Evolutionary conservation across 257 asterid genomes (phyloP), one percentile per base, ranked within the genome.

Genomic region (Perilla frutescens): DNA sequence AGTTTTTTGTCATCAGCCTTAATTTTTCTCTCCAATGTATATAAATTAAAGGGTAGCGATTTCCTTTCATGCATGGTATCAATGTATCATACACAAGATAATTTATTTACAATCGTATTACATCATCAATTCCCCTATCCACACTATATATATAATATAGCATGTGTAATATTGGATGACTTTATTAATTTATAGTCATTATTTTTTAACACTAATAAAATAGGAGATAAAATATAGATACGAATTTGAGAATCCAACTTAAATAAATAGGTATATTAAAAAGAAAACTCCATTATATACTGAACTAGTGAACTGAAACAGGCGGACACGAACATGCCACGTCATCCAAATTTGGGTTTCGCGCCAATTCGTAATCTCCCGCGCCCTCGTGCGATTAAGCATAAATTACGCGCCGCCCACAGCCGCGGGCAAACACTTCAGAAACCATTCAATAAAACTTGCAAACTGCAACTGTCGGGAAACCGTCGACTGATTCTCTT

Each of bases 281-380:
- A 34, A 34, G 37, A 34, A 34, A 34, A 34, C 37, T 1, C 37
- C 0, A 34, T 2, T 34, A 34, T 34, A 34, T 34, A 2, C 3
- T 34, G 37, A 34, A 34, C 37, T 3, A 1, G 3, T n/a, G n/a
- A n/a, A n/a, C n/a, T n/a, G 26, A 20, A 20, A 20, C 0, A 20
- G 26, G 26, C 37, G 77, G 77, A 36, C 31, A 13, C 1, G 55
- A 55, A 31, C 31, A 40, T 12, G 81, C 81, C 78, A 80, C 81
- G 76, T 80, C 64, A 59, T 26, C 36, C 45, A n/a, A 2, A 3
- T 29, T 20, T n/a, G 2, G n/a, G 13, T 70, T 79, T 80, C 58
- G 72, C 84, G 84, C 81, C 84, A 57, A 50, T 71, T 71, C 44
- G 8, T 7, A 40, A 62, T 53, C 32, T 40, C 55, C 57, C 56